A percentile compares a stretch with the other conserved stretches of the same genome.
Evolutionary conservation across 2,329 filamentous ascomycete genomes (phyloP).

Genomic region (Tolypocladium ophioglossoides): DNA sequence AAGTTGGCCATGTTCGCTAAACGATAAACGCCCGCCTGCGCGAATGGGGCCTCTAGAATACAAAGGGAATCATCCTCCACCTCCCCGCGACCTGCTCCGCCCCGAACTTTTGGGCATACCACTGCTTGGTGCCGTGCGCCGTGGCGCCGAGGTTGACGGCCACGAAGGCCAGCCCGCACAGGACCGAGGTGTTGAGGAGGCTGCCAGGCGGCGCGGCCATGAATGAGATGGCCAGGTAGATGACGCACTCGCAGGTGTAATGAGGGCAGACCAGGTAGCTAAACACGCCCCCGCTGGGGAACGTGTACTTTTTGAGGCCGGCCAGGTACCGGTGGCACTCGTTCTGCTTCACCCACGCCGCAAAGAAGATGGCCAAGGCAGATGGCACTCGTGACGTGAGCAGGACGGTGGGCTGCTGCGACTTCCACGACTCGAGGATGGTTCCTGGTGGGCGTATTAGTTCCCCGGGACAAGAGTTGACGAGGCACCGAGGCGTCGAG

Average conservation of each 20-base stretch:
- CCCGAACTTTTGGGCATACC: constrained; percentile 73
- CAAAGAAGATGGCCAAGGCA: constrained; percentile 52
- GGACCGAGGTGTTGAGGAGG: constrained; percentile 60
- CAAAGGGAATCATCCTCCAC: constrained; percentile 67
- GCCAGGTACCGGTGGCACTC: constrained; percentile 61
- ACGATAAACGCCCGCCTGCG: constrained; percentile 18
- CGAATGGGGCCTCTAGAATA: constrained; percentile 35
- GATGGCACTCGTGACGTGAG: constrained; percentile 21
- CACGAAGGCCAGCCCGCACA: constrained; percentile 64
- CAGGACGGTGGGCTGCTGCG: constrained; percentile 6
- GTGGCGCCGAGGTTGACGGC: constrained; percentile 71
- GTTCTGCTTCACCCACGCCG: constrained; percentile 65
- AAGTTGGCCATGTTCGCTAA: constrained; percentile 47
- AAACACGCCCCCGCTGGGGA: constrained; percentile 68
- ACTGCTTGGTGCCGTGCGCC: constrained; percentile 64
- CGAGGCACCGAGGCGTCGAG: background rate
- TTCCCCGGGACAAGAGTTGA: background rate
- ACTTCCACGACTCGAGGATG: constrained; percentile 22
- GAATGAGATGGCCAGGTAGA: constrained; percentile 72
- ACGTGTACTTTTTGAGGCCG: constrained; percentile 67
- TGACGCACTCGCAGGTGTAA: constrained; percentile 77
- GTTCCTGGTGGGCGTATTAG: constrained; percentile 12
- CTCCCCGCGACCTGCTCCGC: constrained; percentile 46
- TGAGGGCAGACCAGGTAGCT: constrained; percentile 69
- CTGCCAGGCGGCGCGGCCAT: constrained; percentile 58